A percentile compares a stretch with the other conserved stretches of the same genome.
phyloP scores from a whole-genome alignment of 2,329 filamentous ascomycete genomes.

The Penicillium vulpinum region DNA sequence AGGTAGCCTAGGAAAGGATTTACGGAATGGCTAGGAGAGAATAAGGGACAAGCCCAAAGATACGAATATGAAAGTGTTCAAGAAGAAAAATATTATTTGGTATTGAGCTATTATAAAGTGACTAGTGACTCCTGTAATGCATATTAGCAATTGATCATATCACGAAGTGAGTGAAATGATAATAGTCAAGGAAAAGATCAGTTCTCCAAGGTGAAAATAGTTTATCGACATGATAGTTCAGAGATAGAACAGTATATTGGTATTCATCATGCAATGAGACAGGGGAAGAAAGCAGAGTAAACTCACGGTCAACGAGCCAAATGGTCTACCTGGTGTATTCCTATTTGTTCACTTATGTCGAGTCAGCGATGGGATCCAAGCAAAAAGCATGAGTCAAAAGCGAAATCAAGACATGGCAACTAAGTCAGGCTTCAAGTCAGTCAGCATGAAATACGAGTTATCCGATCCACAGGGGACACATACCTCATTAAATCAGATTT shows the following conservation, averaged over 20 bases:
- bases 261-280: slow-evolving; percentile 55
- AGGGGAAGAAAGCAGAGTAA: slow-evolving; percentile 6
- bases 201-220: slow-evolving; percentile 65
- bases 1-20: no score
- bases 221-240: slow-evolving; percentile 61
- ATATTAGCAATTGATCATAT: slow-evolving; percentile 28
- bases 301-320: slow-evolving; percentile 26
- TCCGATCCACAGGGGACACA: slow-evolving; percentile 19
- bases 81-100: neutral
- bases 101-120: neutral
- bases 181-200: slow-evolving; percentile 43
- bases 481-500: slow-evolving; percentile 73
- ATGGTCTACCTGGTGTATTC: slow-evolving; percentile 6
- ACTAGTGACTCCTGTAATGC: slow-evolving; percentile 11
- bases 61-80: neutral
- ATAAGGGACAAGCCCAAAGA: neutral
- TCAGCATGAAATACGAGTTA: slow-evolving; percentile 31
- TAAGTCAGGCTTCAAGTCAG: slow-evolving; percentile 41
- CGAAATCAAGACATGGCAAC: slow-evolving; percentile 38
- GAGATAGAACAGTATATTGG: slow-evolving; percentile 64
- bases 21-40: neutral
- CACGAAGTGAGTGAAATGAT: slow-evolving; percentile 11
- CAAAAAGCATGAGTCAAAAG: slow-evolving; percentile 24
- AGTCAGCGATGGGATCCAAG: slow-evolving; percentile 31
- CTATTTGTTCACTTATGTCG: slow-evolving; percentile 22